Conservation (phyloP, 2,329 filamentous ascomycete species). For the Penicillium sp. region DNA sequence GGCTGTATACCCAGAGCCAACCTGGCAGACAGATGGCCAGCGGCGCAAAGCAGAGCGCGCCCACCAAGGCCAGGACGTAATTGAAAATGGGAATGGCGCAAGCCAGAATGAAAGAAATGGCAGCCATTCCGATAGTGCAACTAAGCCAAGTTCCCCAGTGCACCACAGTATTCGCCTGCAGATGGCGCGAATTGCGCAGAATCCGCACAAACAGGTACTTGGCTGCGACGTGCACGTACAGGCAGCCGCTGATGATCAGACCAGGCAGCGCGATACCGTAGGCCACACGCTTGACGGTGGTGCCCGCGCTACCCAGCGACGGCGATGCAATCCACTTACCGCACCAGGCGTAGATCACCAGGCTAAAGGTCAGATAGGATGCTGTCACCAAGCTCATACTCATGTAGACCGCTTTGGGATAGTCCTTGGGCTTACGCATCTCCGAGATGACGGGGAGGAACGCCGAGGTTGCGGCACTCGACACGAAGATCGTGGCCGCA, state of each 20-base stretch:
- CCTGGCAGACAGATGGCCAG: constrained; percentile 50
- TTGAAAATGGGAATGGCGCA: constrained; percentile 57
- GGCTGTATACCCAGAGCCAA: constrained; percentile 53
- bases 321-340: constrained; percentile 63
- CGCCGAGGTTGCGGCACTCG: constrained; percentile 58
- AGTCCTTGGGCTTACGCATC: constrained; percentile 61
- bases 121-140: constrained; percentile 44
- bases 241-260: constrained; percentile 50
- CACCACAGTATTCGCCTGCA: constrained; percentile 51
- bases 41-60: constrained; percentile 53
- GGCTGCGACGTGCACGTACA: constrained; percentile 48
- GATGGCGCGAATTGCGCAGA: constrained; percentile 51
- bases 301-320: constrained; percentile 60
- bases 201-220: constrained; percentile 59
- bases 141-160: constrained; percentile 55
- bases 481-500: constrained; percentile 59
- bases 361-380: constrained; percentile 57
- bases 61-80: constrained; percentile 51
- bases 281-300: constrained; percentile 58
- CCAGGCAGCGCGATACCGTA: constrained; percentile 60
- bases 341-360: constrained; percentile 62
- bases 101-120: constrained; percentile 52
- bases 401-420: constrained; percentile 58
- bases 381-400: constrained; percentile 59
- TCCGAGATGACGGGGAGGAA: constrained; percentile 66